phyloP scores from a whole-genome alignment of 1,284 basidiomycete genomes.

The Boletus sp. region DNA sequence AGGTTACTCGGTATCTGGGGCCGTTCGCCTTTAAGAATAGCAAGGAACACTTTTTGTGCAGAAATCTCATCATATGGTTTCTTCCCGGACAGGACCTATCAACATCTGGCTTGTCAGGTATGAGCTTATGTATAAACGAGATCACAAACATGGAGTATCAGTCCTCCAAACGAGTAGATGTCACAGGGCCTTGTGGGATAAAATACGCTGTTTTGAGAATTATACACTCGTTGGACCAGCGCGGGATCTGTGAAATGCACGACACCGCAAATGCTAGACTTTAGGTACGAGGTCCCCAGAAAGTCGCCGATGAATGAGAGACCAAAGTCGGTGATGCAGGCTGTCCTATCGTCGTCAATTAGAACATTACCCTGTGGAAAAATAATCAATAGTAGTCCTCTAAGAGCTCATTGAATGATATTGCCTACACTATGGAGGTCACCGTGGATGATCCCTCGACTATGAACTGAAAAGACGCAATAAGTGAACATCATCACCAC shows the following conservation, averaged over 20 bases:
- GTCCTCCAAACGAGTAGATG: slow-evolving; percentile 40
- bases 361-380: slow-evolving; percentile 35
- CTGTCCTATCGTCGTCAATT: slow-evolving; percentile 27
- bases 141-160: slow-evolving; percentile 33
- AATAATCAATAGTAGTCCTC: not conserved
- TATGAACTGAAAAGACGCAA: slow-evolving; percentile 25
- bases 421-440: slow-evolving; percentile 35
- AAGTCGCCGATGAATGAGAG: slow-evolving; percentile 41
- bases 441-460: slow-evolving; percentile 27
- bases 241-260: slow-evolving; percentile 44
- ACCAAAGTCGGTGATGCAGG: slow-evolving; percentile 42
- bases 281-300: slow-evolving; percentile 39
- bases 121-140: not conserved
- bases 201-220: not conserved
- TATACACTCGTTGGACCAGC: slow-evolving; percentile 24
- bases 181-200: slow-evolving; percentile 34
- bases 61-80: slow-evolving; percentile 26
- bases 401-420: not conserved
- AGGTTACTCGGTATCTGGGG: slow-evolving; percentile 21
- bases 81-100: slow-evolving; percentile 31
- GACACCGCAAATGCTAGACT: slow-evolving; percentile 36
- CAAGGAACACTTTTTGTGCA: not conserved
- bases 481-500: not conserved
- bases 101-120: slow-evolving; percentile 17
- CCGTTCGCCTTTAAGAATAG: slow-evolving; percentile 16